Percentiles rank a stretch among this genome's conserved stretches.
Evolutionary conservation across 2,329 filamentous ascomycete genomes (phyloP).

Genomic region (Hypoxylon sp.): DNA sequence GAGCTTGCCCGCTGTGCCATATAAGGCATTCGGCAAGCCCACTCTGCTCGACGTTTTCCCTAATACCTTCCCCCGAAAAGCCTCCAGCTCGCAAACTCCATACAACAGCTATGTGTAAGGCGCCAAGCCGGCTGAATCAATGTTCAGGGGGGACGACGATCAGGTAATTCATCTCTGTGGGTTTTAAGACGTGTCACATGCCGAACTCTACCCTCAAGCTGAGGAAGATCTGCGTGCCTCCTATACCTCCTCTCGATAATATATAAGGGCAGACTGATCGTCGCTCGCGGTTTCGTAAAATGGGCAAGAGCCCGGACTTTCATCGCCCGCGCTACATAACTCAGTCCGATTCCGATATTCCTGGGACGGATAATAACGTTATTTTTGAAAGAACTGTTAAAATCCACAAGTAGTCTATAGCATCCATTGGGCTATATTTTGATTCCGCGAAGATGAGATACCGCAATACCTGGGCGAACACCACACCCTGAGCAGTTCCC

Average conservation of each 20-base stretch:
- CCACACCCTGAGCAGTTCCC: not conserved
- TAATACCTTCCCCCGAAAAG: slow-evolving; percentile 8
- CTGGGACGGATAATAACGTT: slow-evolving; percentile 23
- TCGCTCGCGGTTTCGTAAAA: slow-evolving; percentile 21
- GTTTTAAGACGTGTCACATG: slow-evolving; percentile 24
- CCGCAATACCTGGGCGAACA: not conserved
- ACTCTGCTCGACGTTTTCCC: slow-evolving; percentile 1
- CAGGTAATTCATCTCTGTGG: not conserved
- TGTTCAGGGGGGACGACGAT: slow-evolving; percentile 17
- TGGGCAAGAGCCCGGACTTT: slow-evolving; percentile 30
- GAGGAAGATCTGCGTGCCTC: slow-evolving; percentile 32
- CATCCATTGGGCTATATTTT: not conserved
- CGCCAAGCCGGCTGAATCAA: slow-evolving; percentile 41
- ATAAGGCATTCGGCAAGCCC: slow-evolving; percentile 10
- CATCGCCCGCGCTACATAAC: slow-evolving; percentile 23
- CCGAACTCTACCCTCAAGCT: slow-evolving; percentile 21
- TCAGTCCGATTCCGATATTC: slow-evolving; percentile 12
- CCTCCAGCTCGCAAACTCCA: slow-evolving; percentile 8
- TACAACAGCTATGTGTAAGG: slow-evolving; percentile 21
- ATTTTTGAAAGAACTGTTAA: not conserved
- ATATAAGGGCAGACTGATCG: slow-evolving; percentile 36
- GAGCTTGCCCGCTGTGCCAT: slow-evolving; percentile 13
- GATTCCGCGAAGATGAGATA: not conserved
- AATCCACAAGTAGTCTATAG: not conserved
- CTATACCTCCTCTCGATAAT: slow-evolving; percentile 17